These are phyloP conservation scores for Aspergillus viridinutans DNA, from an alignment of 2,329 filamentous ascomycete genomes.

Conservation along the genomic window DNA sequence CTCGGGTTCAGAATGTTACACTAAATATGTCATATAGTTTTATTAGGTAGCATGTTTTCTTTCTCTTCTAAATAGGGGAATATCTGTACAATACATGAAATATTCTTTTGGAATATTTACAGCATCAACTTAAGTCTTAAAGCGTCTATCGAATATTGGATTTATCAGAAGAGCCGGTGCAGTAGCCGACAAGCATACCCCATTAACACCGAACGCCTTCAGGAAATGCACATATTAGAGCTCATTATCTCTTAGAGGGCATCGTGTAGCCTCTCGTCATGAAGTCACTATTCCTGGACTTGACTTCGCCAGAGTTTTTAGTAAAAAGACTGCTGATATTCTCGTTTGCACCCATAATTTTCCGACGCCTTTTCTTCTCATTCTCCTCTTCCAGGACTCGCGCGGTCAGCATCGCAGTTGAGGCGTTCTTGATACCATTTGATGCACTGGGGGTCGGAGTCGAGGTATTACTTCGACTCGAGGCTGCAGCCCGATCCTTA, in stretches of 20 bases:
- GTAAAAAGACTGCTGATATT: conserved; percentile 54
- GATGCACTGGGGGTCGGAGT: conserved; percentile 31
- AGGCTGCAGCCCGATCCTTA: conserved; percentile 12
- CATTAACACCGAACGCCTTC: conserved; percentile 4
- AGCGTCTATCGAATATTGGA: background rate
- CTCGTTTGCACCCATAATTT: conserved; percentile 59
- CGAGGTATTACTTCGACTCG: conserved; percentile 26
- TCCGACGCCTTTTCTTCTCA: conserved; percentile 72
- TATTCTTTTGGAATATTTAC: conserved; percentile 8
- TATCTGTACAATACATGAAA: background rate
- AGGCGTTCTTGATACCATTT: conserved; percentile 77
- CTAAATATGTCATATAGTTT: conserved; percentile 10
- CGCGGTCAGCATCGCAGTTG: conserved; percentile 79
- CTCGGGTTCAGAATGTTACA: background rate
- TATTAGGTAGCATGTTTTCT: conserved; percentile 17
- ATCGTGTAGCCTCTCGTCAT: conserved; percentile 57
- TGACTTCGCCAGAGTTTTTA: conserved; percentile 39
- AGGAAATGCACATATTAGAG: conserved; percentile 4
- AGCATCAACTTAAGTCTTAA: conserved; percentile 21
- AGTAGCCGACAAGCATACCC: conserved; percentile 8
- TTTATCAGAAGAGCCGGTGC: conserved; percentile 1
- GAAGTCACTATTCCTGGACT: conserved; percentile 48
- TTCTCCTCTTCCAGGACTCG: conserved; percentile 86
- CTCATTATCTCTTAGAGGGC: conserved; percentile 39
- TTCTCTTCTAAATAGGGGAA: background rate